Conservation (phyloP, 345 rosid genomes). For the Corymbia maculata region DNA sequence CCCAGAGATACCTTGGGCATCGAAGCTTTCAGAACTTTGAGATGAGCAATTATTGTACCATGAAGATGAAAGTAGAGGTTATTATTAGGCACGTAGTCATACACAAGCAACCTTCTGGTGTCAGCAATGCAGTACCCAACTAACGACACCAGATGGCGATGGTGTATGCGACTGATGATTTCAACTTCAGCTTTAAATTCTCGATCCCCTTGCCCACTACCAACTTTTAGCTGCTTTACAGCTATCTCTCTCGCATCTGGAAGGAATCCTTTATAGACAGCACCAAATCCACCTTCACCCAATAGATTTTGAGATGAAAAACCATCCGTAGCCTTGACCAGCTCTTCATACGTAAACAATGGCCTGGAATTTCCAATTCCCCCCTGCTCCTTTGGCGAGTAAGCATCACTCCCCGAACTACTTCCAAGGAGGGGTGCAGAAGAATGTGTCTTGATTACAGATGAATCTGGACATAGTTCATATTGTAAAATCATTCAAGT, state of each 20-base stretch:
- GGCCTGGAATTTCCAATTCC: conserved; percentile 74
- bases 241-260: conserved; percentile 87
- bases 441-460: conserved; percentile 34
- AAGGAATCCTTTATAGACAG: conserved; percentile 71
- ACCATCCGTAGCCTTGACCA: conserved; percentile 59
- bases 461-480: conserved; percentile 41
- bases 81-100: conserved; percentile 79
- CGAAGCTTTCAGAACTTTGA: neutral
- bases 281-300: conserved; percentile 97
- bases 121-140: conserved; percentile 93
- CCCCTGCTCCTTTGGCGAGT: conserved; percentile 45
- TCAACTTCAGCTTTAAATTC: conserved; percentile 96
- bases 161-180: conserved; percentile 89
- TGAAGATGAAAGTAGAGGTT: conserved; percentile 93
- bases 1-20: neutral
- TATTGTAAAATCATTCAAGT: neutral
- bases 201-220: conserved; percentile 86
- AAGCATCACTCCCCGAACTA: conserved; percentile 45
- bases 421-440: conserved; percentile 60
- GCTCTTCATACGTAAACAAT: conserved; percentile 64
- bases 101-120: conserved; percentile 67
- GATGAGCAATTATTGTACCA: conserved; percentile 29
- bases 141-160: conserved; percentile 87
- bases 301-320: conserved; percentile 70
- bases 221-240: conserved; percentile 76